Percentiles rank a stretch among this genome's conserved stretches.
Evolutionary conservation across 2,329 filamentous ascomycete species (phyloP).

Genomic region (Tolypocladium ovalisporum): DNA sequence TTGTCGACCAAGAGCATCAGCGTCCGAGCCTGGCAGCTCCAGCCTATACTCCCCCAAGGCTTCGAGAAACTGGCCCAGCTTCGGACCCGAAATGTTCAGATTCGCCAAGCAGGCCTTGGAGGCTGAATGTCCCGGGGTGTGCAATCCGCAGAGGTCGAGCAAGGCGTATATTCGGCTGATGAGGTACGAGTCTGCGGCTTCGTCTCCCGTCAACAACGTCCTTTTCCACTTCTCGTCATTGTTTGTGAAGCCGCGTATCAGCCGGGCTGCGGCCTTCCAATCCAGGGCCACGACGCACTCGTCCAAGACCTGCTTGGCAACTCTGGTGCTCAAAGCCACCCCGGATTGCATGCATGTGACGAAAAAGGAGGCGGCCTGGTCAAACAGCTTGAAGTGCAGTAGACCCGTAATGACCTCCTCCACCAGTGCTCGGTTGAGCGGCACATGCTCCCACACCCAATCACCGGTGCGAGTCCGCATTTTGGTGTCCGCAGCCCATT

Average conservation of each 20-base stretch:
- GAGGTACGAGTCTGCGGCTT: conserved; percentile 12
- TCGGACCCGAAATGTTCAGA: conserved; percentile 12
- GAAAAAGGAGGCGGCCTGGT: conserved; percentile 32
- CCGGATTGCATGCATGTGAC: conserved; percentile 25
- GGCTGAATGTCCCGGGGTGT: not conserved
- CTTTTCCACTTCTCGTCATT: conserved; percentile 14
- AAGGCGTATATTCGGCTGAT: conserved; percentile 20
- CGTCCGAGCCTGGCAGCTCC: conserved; percentile 1
- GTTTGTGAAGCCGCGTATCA: conserved; percentile 17
- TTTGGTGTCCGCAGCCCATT: conserved; percentile 16
- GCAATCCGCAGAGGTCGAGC: conserved; percentile 25
- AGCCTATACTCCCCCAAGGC: conserved; percentile 8
- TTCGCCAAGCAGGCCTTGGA: conserved; percentile 10
- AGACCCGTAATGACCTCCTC: conserved; percentile 37
- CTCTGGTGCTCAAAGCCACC: conserved; percentile 17
- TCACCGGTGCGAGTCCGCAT: conserved; percentile 16
- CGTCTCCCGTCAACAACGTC: conserved; percentile 12
- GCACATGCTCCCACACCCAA: conserved; percentile 28
- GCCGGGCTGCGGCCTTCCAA: conserved; percentile 20
- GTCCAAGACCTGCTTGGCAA: conserved; percentile 28
- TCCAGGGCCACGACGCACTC: conserved; percentile 30
- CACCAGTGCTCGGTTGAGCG: conserved; percentile 26
- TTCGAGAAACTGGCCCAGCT: conserved; percentile 12
- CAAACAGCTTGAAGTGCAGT: conserved; percentile 33
- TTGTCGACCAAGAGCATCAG: not conserved